Base-by-base conservation (phyloP, 2,329 filamentous ascomycete genomes). In the Exutisphaerella laricina region DNA sequence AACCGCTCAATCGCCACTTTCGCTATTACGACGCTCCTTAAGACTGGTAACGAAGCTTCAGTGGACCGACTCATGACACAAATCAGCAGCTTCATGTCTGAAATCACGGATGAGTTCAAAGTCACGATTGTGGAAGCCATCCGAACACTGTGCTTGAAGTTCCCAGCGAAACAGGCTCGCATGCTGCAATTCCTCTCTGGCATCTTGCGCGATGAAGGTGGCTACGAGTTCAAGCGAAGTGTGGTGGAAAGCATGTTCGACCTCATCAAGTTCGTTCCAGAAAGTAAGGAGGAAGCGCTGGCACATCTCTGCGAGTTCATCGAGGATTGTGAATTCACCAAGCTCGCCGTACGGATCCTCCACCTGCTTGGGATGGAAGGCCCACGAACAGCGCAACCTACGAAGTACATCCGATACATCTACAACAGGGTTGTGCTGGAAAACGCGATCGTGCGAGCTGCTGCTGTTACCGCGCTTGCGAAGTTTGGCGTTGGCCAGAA, bases 211-310 rank as follows among this genome's bases (percentile, higher is more conserved):
- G 92, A 98, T 57, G 92, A 98, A 69, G 92, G 92, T 56, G 92
- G 92, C 44, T 98, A 94, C 65, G 92, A 97, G 49, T 98, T 98
- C 71, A 98, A 98, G 79, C 84, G 88, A 44, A 85, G 88, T 39
- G 90, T 98, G 8, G 90, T 98, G 14, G 92, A 98, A 73, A 95
- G 88, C 75, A 97, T 98, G 82, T 97, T 98, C 62, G 92, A 98
- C 60, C 73, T 98, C 43, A 97, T 98, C 73, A 96, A 97, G 67
- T 98, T 98, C 60, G 90, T 98, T 3, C 92, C 92, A 1, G 92
- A 96, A 47, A 81, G 78, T 58, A 81, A 80, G 60, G 80, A 84
- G 64, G 80, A 84, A 54, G 90, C 92, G 13, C 79, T 98, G 36
- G 87, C 90, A 10, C 92, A 97, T 61, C 79, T 98, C 16, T 97